phyloP scores from a whole-genome alignment of 345 rosid genomes.

The Physaria fendleri region DNA sequence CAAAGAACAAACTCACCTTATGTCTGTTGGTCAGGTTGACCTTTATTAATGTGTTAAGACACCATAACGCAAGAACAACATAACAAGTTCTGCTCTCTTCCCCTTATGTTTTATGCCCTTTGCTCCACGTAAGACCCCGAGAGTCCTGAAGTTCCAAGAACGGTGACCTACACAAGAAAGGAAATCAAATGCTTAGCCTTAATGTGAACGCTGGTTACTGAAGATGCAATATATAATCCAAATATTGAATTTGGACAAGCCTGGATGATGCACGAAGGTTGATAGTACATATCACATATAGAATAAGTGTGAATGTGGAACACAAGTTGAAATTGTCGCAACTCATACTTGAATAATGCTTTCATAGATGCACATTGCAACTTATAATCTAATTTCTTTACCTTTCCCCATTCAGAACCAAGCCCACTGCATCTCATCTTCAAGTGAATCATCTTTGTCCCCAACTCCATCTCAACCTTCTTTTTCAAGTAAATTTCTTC shows the following conservation, averaged over 20 bases:
- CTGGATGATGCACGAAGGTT: background rate
- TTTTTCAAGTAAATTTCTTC: conserved; percentile 69
- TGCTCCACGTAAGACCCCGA: conserved; percentile 88
- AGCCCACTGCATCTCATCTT: conserved; percentile 97
- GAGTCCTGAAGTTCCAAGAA: conserved; percentile 88
- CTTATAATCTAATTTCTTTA: conserved; percentile 19
- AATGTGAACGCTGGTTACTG: background rate
- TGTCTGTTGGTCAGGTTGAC: conserved; percentile 21
- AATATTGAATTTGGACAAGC: background rate
- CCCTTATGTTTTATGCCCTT: conserved; percentile 38
- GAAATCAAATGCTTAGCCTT: background rate
- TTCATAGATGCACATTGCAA: background rate
- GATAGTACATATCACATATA: background rate
- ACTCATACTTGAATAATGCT: background rate
- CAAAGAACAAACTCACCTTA: conserved; percentile 12
- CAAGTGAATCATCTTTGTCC: conserved; percentile 87
- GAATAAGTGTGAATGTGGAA: background rate
- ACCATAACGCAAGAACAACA: conserved; percentile 20
- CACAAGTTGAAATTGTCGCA: background rate
- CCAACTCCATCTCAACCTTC: conserved; percentile 92
- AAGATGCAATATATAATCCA: background rate
- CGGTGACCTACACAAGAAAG: conserved; percentile 54
- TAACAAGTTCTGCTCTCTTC: background rate
- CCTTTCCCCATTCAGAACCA: conserved; percentile 93
- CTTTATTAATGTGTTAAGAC: conserved; percentile 22